A percentile compares a stretch with the other conserved stretches of the same genome.
These are phyloP conservation scores for Cutaneotrichosporon mucoides DNA, from an alignment of 1,284 basidiomycete genomes.

Conservation along the genomic window DNA sequence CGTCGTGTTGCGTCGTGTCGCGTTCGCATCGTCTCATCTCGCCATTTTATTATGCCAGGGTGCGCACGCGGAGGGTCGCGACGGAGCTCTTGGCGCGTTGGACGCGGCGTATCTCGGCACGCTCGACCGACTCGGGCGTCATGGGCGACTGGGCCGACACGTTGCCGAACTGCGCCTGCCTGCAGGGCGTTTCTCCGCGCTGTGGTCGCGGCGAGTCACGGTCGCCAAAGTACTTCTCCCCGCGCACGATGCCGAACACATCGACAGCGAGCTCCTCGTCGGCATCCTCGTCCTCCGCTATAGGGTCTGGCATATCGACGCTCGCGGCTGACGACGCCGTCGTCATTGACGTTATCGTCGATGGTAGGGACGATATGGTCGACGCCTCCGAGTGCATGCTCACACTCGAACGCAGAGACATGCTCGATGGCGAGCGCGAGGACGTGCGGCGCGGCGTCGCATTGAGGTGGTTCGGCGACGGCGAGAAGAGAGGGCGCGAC, in stretches of 20 bases:
- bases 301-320: slow-evolving; percentile 17
- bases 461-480: neutral
- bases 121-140: neutral
- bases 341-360: slow-evolving; percentile 9
- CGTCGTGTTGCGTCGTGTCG: too few species aligned
- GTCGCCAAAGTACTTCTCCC: neutral
- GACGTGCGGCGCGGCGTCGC: neutral
- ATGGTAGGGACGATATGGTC: slow-evolving; percentile 4
- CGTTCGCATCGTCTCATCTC: too few species aligned
- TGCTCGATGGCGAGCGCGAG: slow-evolving; percentile 7
- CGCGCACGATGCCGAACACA: neutral
- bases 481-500: neutral
- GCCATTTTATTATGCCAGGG: neutral
- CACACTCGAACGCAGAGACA: slow-evolving; percentile 7
- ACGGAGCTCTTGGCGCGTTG: neutral
- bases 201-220: too few species aligned
- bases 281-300: slow-evolving; percentile 11
- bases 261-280: neutral
- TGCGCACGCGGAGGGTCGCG: neutral
- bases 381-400: slow-evolving; percentile 4
- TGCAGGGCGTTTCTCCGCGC: neutral
- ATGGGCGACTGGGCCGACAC: too few species aligned
- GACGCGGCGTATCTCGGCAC: neutral
- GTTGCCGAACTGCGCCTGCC: neutral
- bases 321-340: slow-evolving; percentile 11